Evolutionary conservation across 2,329 filamentous ascomycete genomes (phyloP), one percentile per base, ranked within the genome.

Genomic region (Paracoccidioides brasiliensis): DNA sequence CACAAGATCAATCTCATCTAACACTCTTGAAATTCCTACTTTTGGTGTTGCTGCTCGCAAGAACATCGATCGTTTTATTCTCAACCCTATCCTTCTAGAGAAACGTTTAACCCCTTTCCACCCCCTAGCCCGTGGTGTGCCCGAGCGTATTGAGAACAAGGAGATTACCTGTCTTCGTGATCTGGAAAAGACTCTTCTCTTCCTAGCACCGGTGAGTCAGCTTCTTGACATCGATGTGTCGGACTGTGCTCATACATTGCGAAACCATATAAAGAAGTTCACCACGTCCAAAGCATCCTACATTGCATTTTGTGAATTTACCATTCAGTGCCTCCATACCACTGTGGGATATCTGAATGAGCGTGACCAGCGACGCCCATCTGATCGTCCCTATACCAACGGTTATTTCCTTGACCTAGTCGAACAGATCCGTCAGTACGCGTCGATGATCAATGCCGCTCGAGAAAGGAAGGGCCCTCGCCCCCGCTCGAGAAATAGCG

Each of bases 371-470:
- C 84, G 85, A 62, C 83, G 88, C 69, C 86, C 88, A 58, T 78
- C 82, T 72, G 91, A 97, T 72, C 84, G 86, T 65, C 89, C 90
- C 62, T 97, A 96, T 78, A 93, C 85, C 79, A 89, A 87, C 80
- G 88, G 88, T 69, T 97, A 97, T 74, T 96, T 96, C 70, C 85
- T 96, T 74, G 91, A 97, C 76, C 83, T 97, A 59, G 85, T 94
- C 70, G 88, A 94, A 70, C 90, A 96, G 80, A 90, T 96, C 64
- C 82, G 84, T 69, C 82, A 88, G 69, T 95, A 95, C 81, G 90
- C 89, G 58, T 81, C 84, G 65, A 87, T 93, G 69, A 83, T 96
- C 65, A 84, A 85, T 60, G 83, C 84, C 62, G 81, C 84, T 61
- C 84, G 88, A 66, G 80, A 85, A 65, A 83, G 82, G 65, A 74